Evolutionary conservation across 1,284 basidiomycete species (phyloP), one percentile per base, ranked within the genome.

Genomic region (Melampsora americana): DNA sequence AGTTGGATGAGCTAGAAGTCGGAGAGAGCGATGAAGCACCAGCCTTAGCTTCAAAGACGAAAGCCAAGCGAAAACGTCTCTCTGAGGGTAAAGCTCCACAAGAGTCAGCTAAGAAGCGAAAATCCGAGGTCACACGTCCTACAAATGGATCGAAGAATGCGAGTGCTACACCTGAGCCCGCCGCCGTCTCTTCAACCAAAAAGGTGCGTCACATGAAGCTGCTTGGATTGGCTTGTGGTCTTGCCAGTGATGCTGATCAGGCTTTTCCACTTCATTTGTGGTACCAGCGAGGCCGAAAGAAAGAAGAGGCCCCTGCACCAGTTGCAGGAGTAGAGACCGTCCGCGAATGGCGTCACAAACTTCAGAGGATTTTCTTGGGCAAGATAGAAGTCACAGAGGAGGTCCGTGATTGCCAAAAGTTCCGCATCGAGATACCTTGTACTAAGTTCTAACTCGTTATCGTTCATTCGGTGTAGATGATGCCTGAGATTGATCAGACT

Each of bases 331-430:
- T 66, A 28, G 32, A 60, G 18, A 46, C 70, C 30, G 71, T 74
- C 7, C 62, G 66, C 16, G 90, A 91, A 74, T 94, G 93, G 92
- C 87, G 93, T 80, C 92, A 94, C 83, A 90, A 89, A 83, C 88
- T 95, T 6, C 93, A 96, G 84, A 91, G 93, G 80, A 90, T 89
- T 0, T 95, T 96, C 86, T 85, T 96, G 72, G 86, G 86, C 79
- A 89, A 86, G 86, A 83, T 77, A 79, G 83, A 60, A 62, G 82
- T 78, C 77, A 82, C 74, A 69, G 81, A 77, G 78, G 82, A 79
- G 73, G 84, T 84, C 5, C 12, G 79, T 76, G 60, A 56, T n/a
- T 14, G 46, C n/a, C 4, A 20, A 26, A 26, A 30, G 18, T 44
- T 16, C 16, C 14, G 26, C 16, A 32, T 20, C 12, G 35, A 30